Base-by-base conservation (phyloP, 2,329 filamentous ascomycete species). In the Samsoniella hepiali region DNA sequence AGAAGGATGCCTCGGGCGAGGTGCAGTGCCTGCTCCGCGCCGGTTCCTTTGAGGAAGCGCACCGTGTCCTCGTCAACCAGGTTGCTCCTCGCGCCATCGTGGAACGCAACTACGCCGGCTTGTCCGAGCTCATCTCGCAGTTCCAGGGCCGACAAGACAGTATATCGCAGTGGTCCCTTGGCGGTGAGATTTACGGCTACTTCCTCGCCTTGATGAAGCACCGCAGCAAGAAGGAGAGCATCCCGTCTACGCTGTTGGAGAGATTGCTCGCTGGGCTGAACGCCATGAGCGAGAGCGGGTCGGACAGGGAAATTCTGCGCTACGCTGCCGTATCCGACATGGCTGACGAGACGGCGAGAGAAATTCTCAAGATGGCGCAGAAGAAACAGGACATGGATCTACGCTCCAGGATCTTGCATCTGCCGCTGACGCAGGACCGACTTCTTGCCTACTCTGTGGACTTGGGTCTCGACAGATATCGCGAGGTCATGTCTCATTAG, bases 21-120 rank as follows among this genome's bases (percentile, higher is more conserved):
- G 90, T 94, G 10, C 83, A 89, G 62, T 95, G 88, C 70, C 86
- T 99, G 13, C 83, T 98, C 64, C 86, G 87, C 56, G 94, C 93
- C 2, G 84, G 85, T 45, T 87, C 91, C 49, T 90, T 88, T 75
- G 82, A 86, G 36, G 91, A 95, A 72, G 95, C 95, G 0, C 95
- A 98, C 76, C 84, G 87, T 34, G 91, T 94, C 1, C 88, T 99
- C 61, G 85, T 90, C 65, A 86, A 86, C 66, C 84, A 89, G 67
- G 93, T 98, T 36, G 95, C 91, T 0, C 95, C 95, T 0, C 82
- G 84, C 34, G 87, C 91, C 11, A 84, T 99, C 66, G 90, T 99
- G 65, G 90, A 91, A 71, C 88, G 89, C 50, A 89, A 97, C 73
- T 94, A 91, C 70, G 82, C 84, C 27, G 83, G 82, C 2, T 79